Conservation (phyloP, 176 grass and related monocot species). For the Pontederia crassipes region DNA sequence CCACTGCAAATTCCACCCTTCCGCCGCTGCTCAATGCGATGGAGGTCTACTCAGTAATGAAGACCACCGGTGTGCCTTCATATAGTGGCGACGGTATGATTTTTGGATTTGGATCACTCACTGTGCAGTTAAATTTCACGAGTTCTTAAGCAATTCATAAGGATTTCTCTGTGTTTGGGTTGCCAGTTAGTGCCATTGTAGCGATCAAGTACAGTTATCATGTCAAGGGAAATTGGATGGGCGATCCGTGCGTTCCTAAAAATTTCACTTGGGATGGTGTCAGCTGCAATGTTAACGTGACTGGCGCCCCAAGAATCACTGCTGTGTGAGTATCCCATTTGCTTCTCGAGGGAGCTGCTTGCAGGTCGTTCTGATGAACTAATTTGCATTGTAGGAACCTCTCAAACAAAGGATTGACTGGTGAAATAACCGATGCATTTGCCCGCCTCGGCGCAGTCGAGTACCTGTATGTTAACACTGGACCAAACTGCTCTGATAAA, state of each 20-base stretch:
- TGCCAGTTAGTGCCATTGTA: conserved; percentile 23
- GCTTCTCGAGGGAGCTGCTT: background rate
- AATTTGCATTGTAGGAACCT: conserved; percentile 33
- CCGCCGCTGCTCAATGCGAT: conserved; percentile 51
- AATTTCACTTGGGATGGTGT: conserved; percentile 10
- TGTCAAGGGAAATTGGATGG: conserved; percentile 23
- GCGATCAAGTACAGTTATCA: conserved; percentile 12
- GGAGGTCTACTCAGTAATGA: conserved; percentile 36
- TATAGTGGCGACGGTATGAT: conserved; percentile 26
- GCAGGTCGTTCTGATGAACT: background rate
- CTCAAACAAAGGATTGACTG: conserved; percentile 35
- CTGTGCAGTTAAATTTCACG: too few relatives aligned
- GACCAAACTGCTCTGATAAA: background rate
- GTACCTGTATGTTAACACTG: conserved; percentile 24
- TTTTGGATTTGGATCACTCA: background rate
- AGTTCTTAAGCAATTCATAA: background rate
- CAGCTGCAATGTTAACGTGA: conserved; percentile 1
- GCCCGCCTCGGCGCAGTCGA: conserved; percentile 27
- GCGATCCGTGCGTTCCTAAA: conserved; percentile 33
- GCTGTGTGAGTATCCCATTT: conserved; percentile 30
- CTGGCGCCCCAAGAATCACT: conserved; percentile 28
- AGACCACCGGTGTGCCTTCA: conserved; percentile 12
- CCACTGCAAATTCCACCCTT: conserved; percentile 34
- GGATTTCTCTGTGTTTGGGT: background rate
- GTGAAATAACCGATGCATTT: conserved; percentile 28